Conservation (phyloP, 768 basidiomycete species). For the Hygrocybe punicea region DNA sequence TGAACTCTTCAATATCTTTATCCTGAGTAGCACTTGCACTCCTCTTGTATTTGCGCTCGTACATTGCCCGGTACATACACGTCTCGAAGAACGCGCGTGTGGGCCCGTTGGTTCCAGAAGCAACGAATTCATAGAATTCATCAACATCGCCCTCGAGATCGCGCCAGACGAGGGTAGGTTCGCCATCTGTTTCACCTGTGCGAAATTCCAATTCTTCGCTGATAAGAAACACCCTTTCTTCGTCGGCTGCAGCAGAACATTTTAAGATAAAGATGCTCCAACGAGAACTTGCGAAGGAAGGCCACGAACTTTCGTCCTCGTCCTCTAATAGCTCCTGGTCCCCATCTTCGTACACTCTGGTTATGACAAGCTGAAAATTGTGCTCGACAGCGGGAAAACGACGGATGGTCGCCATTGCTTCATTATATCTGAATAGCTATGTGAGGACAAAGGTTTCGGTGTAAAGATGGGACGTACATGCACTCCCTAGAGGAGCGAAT, state of each 20-base stretch:
- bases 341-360: conserved; percentile 95
- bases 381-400: conserved; percentile 72
- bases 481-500: conserved; percentile 92
- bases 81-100: conserved; percentile 88
- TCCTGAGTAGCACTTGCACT: conserved; percentile 68
- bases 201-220: conserved; percentile 88
- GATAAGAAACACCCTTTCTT: conserved; percentile 89
- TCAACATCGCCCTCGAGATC: conserved; percentile 89
- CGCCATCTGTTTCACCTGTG: conserved; percentile 66
- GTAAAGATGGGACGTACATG: conserved; percentile 62
- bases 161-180: conserved; percentile 85
- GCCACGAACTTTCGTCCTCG: conserved; percentile 75
- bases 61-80: conserved; percentile 95
- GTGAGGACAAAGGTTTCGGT: background rate
- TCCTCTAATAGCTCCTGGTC: conserved; percentile 94
- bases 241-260: conserved; percentile 60
- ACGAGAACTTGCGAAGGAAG: background rate
- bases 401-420: conserved; percentile 92
- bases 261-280: background rate
- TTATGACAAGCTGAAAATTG: conserved; percentile 89
- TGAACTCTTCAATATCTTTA: conserved; percentile 71
- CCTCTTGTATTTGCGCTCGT: conserved; percentile 81
- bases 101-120: conserved; percentile 70
- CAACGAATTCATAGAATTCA: conserved; percentile 92
- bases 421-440: conserved; percentile 68